Conservation (phyloP, 306 rosid species). For the Quercus robur region DNA sequence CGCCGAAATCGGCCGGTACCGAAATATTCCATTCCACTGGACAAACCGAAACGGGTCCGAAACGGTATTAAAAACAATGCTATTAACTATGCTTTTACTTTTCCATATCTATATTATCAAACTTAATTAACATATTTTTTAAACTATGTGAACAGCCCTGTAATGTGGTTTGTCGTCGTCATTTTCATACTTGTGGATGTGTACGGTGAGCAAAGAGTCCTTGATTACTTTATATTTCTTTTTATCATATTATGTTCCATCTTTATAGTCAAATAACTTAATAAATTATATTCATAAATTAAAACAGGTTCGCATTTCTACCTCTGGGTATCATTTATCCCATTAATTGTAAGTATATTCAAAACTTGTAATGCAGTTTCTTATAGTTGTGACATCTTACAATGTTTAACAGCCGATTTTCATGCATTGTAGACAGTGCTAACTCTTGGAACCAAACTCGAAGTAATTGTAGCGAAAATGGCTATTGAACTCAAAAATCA, state of each 20-base stretch:
- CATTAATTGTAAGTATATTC: constrained; percentile 39
- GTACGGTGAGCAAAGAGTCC: constrained; percentile 37
- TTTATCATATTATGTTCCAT: neutral
- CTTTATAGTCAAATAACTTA: neutral
- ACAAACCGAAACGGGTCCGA: too few relatives aligned
- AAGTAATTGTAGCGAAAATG: constrained; percentile 51
- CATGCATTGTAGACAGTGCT: constrained; percentile 34
- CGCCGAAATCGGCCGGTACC: too few relatives aligned
- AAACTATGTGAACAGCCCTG: constrained; percentile 34
- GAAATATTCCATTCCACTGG: too few relatives aligned
- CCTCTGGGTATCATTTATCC: constrained; percentile 58
- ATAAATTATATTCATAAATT: neutral
- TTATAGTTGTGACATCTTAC: neutral
- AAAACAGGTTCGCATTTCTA: constrained; percentile 55
- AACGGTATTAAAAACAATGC: too few relatives aligned
- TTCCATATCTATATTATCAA: neutral
- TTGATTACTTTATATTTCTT: neutral
- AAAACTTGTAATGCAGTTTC: neutral
- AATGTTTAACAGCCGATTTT: neutral
- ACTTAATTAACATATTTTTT: neutral
- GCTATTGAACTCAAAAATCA: constrained; percentile 37
- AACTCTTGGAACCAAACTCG: constrained; percentile 51
- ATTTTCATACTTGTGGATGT: constrained; percentile 53
- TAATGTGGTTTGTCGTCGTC: constrained; percentile 54
- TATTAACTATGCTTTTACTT: neutral